Evolutionary conservation across 116 monocot genomes (phyloP).

Genomic region (Trichopus zeylanicus): DNA sequence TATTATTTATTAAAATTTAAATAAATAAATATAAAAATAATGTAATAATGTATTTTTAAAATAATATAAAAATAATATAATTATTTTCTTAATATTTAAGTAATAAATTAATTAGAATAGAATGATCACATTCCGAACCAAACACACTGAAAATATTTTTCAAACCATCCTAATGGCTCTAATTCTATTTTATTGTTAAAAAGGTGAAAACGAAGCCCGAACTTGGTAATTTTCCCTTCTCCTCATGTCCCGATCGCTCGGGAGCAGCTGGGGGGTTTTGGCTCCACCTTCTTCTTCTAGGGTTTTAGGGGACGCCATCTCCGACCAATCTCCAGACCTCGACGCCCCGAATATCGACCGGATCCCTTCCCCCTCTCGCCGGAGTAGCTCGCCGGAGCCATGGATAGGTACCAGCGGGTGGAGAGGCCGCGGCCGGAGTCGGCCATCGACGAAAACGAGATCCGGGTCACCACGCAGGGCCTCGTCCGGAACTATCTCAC

Average conservation of each 20-base stretch:
- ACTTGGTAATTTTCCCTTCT: background rate
- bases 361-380: background rate
- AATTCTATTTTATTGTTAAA: background rate
- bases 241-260: background rate
- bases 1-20: no score
- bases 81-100: no score
- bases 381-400: conserved; percentile 11
- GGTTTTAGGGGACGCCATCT: background rate
- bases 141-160: no score
- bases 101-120: no score
- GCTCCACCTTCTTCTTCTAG: background rate
- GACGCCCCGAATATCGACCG: no score
- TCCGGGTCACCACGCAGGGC: conserved; percentile 87
- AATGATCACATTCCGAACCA: no score
- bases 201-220: background rate
- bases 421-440: conserved; percentile 81
- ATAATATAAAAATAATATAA: no score
- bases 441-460: conserved; percentile 87
- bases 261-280: background rate
- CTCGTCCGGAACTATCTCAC: conserved; percentile 83
- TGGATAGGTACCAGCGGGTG: conserved; percentile 91
- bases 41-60: no score
- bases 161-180: no score
- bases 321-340: no score
- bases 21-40: no score